These are phyloP conservation scores for Mesotaenium endlicherianum DNA, from an alignment of 139 green algal species.

Conservation along the genomic window DNA sequence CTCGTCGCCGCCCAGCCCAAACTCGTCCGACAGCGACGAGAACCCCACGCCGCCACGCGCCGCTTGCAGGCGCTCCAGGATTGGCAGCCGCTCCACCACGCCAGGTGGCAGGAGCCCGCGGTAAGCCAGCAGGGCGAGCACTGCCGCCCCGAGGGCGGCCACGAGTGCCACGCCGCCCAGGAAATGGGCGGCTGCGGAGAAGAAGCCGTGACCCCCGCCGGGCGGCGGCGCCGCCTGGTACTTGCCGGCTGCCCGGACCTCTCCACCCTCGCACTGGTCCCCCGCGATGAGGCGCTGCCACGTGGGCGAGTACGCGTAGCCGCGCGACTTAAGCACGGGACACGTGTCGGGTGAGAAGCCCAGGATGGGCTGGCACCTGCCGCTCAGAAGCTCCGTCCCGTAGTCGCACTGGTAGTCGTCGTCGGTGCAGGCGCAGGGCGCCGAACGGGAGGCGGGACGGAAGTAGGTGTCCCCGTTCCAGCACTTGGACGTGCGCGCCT, in stretches of 20 bases:
- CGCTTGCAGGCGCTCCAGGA: constrained; percentile 25
- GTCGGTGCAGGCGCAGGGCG: constrained; percentile 16
- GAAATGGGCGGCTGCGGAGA: not conserved
- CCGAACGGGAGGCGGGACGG: not conserved
- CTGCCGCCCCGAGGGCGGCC: not conserved
- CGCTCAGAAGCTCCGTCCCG: not conserved
- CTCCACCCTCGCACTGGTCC: constrained; percentile 6
- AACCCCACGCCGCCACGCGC: constrained; percentile 41
- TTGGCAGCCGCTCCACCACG: constrained; percentile 15
- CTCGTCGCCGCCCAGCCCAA: constrained; percentile 42
- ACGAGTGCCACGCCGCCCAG: not conserved
- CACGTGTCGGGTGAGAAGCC: not conserved
- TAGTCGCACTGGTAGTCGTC: constrained; percentile 45
- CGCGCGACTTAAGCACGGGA: not conserved
- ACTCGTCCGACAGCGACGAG: constrained; percentile 47
- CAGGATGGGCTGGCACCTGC: not conserved
- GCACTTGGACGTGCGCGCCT: constrained; percentile 29
- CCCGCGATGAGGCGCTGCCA: constrained; percentile 8
- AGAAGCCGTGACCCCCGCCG: not conserved
- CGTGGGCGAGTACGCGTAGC: not conserved
- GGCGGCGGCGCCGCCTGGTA: not conserved
- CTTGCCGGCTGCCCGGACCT: not conserved
- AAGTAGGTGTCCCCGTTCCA: constrained; percentile 35
- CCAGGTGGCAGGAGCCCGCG: constrained; percentile 16
- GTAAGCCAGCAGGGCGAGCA: constrained; percentile 17